phyloP scores from a whole-genome alignment of 257 asterid species.

The Scutellaria baicalensis region DNA sequence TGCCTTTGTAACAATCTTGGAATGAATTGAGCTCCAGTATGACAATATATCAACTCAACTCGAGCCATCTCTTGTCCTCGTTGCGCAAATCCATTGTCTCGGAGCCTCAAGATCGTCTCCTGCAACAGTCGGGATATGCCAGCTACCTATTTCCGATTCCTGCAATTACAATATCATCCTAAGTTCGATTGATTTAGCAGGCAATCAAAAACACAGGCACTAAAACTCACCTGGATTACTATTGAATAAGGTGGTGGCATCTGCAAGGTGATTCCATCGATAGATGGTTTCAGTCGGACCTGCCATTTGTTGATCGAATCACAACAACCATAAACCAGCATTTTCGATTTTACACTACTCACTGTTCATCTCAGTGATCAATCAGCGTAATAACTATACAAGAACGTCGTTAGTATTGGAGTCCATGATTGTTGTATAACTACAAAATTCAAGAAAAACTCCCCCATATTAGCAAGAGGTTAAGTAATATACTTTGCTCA shows the following conservation, averaged over 20 bases:
- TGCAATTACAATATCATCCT: conserved; percentile 16
- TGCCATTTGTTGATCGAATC: conserved; percentile 20
- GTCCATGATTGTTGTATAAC: too few relatives aligned
- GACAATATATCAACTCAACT: too few relatives aligned
- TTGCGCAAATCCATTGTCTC: conserved; percentile 71
- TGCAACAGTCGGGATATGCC: conserved; percentile 62
- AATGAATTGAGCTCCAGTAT: too few relatives aligned
- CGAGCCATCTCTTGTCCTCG: conserved; percentile 15
- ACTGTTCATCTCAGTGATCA: background rate
- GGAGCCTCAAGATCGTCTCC: conserved; percentile 65
- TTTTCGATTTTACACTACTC: too few relatives aligned
- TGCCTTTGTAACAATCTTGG: too few relatives aligned
- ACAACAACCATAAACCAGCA: background rate
- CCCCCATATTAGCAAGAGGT: too few relatives aligned
- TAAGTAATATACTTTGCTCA: too few relatives aligned
- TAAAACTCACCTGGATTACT: conserved; percentile 50
- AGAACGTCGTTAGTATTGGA: background rate
- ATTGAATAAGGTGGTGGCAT: conserved; percentile 85
- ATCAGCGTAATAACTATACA: background rate
- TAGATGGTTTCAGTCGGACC: conserved; percentile 47
- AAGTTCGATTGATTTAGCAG: too few relatives aligned
- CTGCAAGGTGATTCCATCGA: conserved; percentile 25
- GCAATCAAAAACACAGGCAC: too few relatives aligned
- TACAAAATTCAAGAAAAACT: too few relatives aligned
- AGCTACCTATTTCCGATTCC: conserved; percentile 67